Evolutionary conservation across 805 yeast species (phyloP).

Genomic region (Pichia insulana): DNA sequence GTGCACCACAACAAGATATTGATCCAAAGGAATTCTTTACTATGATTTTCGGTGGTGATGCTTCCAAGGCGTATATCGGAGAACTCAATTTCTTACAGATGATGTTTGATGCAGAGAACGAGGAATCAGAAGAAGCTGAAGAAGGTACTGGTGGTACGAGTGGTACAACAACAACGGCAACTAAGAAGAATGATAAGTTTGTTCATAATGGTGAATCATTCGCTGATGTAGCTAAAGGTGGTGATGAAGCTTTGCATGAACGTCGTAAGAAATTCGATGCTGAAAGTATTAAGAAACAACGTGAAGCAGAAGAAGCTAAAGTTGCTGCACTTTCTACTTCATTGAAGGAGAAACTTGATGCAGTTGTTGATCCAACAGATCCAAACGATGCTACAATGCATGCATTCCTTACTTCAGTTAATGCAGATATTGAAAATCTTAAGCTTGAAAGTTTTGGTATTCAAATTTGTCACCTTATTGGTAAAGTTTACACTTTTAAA

Average conservation of each 20-base stretch:
- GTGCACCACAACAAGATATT: constrained; percentile 53
- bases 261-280: constrained; percentile 13
- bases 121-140: constrained; percentile 37
- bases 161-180: constrained; percentile 20
- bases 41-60: constrained; percentile 82
- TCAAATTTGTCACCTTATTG: constrained; percentile 70
- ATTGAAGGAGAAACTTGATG: constrained; percentile 33
- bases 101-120: constrained; percentile 35
- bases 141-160: constrained; percentile 31
- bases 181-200: too few species aligned
- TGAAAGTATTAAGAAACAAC: constrained; percentile 24
- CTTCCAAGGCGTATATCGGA: constrained; percentile 80
- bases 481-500: constrained; percentile 58
- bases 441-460: constrained; percentile 82
- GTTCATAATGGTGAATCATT: not conserved
- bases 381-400: not conserved
- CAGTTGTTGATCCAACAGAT: constrained; percentile 26
- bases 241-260: constrained; percentile 9
- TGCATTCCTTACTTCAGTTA: constrained; percentile 50
- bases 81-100: constrained; percentile 75
- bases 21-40: constrained; percentile 68
- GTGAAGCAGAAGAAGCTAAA: constrained; percentile 31
- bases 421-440: constrained; percentile 74
- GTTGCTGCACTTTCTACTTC: constrained; percentile 54
- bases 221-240: constrained; percentile 3